Percentiles rank a stretch among this genome's conserved stretches.
Evolutionary conservation across 495 filamentous ascomycete genomes (phyloP).

Genomic region (Diplogelasinospora grovesii): DNA sequence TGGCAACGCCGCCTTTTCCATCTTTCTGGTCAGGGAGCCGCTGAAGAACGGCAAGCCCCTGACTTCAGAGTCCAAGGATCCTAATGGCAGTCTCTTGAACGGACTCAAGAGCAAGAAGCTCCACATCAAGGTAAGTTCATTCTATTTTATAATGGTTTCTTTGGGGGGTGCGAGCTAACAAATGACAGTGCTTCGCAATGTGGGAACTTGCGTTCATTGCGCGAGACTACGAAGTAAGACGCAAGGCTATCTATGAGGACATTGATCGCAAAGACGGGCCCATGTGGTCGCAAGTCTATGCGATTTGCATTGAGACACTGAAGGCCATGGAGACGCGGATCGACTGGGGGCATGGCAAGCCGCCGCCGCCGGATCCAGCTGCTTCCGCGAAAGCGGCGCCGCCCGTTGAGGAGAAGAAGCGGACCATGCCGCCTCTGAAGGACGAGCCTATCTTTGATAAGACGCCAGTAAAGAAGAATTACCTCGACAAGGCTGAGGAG

Average conservation of each 20-base stretch:
- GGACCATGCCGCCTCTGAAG: slow-evolving; percentile 43
- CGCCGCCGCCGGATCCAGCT: slow-evolving; percentile 27
- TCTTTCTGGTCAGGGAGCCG: slow-evolving; percentile 72
- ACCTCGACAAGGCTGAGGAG: slow-evolving; percentile 44
- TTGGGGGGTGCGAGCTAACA: slow-evolving; percentile 14
- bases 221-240: slow-evolving; percentile 60
- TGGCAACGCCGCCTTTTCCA: slow-evolving; percentile 66
- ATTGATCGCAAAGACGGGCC: slow-evolving; percentile 74
- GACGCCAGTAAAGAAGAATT: slow-evolving; percentile 41
- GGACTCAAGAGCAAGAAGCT: slow-evolving; percentile 73
- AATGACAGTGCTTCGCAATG: slow-evolving; percentile 66
- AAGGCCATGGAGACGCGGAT: slow-evolving; percentile 60
- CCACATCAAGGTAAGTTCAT: slow-evolving; percentile 46
- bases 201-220: slow-evolving; percentile 84
- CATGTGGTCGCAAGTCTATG: slow-evolving; percentile 73
- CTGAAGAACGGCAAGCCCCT: slow-evolving; percentile 78
- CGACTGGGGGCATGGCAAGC: slow-evolving; percentile 48
- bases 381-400: slow-evolving; percentile 18
- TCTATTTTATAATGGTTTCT: neutral
- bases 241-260: slow-evolving; percentile 80
- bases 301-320: slow-evolving; percentile 59
- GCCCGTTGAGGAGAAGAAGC: slow-evolving; percentile 20
- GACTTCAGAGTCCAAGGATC: slow-evolving; percentile 76
- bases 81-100: slow-evolving; percentile 81
- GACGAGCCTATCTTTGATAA: slow-evolving; percentile 53